Evolutionary conservation across 768 basidiomycete species (phyloP).

Genomic region (Russula sp.): DNA sequence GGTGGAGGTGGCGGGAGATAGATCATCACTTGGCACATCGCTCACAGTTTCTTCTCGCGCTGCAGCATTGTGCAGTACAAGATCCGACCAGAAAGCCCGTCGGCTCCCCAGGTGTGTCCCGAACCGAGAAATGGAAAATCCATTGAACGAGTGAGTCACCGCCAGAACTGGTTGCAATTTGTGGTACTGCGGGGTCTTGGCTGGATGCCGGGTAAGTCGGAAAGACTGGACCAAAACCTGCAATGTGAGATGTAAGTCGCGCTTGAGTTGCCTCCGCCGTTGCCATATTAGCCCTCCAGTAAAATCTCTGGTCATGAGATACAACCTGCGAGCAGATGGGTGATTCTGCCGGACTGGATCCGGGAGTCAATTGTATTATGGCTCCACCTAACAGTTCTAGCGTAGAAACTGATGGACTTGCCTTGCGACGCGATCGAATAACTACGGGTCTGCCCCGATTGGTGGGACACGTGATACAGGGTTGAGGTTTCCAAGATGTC

Average conservation of each 20-base stretch:
- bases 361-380: neutral
- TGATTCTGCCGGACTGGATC: neutral
- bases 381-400: neutral
- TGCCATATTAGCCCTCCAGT: neutral
- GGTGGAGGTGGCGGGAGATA: neutral
- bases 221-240: neutral
- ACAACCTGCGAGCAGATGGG: neutral
- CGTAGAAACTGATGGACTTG: neutral
- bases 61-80: neutral
- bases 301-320: neutral
- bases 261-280: neutral
- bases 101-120: neutral
- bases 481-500: neutral
- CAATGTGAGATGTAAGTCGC: neutral
- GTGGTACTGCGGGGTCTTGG: neutral
- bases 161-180: neutral
- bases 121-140: neutral
- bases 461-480: neutral
- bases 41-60: neutral
- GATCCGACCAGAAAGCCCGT: neutral
- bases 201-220: neutral
- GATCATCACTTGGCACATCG: neutral
- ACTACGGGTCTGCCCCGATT: neutral
- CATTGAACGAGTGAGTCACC: neutral
- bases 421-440: neutral